Base-by-base conservation (phyloP, 1,139 yeast species). In the Hyphopichia burtonii region DNA sequence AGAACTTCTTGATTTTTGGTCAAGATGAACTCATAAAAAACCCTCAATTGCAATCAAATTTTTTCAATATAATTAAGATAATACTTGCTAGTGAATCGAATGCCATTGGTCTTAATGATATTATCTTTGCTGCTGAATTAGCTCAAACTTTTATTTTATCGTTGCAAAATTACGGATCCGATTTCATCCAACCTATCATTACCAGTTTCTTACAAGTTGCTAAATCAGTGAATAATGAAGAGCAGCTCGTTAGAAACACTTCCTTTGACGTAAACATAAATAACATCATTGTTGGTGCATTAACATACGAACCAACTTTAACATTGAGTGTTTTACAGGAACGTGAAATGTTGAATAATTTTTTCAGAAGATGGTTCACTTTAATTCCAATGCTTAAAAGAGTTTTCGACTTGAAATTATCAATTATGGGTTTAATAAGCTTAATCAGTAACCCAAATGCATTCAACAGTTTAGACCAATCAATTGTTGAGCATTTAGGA, bases 361-460 rank as follows among this genome's bases (percentile, higher is more conserved):
- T 89, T 55, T 80, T 91, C 54, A 71, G 73, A 34, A 59, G 73
- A 35, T 93, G 97, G 97, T 77, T 88, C 52, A 67, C 74, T 6
- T 45, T 70, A 60, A 68, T 82, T 41, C 78, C 83, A 3, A 66
- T 69, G 34, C 74, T 86, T 51, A 71, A 75, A n/a, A 71, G 96
- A 46, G 96, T 89, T 2, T 87, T 78, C 54, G 98, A 91, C 63
- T 74, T 89, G 61, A 90, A 90, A 61, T 65, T 93, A 34, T 79
- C 88, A 1, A 69, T 80, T 3, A 63, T 91, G 49, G 94, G 95
- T 1, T 60, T 86, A 32, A 62, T 91, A 40, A 73, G 79, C 27
- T 51, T 84, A n/a, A 51, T 76, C 11, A 64, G 55, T 45, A 56
- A 63, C 43, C 58, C 58, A 39, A 59, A 59, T 27, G 52, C 55